These are phyloP conservation scores for Trichoderma koningii DNA, from an alignment of 2,329 filamentous ascomycete genomes.

Conservation along the genomic window DNA sequence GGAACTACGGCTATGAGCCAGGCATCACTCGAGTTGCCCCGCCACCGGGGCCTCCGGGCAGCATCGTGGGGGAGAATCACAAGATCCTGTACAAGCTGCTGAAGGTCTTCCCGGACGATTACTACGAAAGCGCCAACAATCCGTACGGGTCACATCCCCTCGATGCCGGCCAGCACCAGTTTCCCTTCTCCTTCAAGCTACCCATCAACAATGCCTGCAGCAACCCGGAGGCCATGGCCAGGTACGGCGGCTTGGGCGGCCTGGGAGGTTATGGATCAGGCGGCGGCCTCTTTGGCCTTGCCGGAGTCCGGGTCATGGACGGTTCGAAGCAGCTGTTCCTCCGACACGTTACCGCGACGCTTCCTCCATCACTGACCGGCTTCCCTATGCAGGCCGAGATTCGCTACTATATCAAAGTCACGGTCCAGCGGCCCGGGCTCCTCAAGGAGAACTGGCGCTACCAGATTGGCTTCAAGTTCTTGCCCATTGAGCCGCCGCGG, in stretches of 20 bases:
- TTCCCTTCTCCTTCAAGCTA: conserved; percentile 77
- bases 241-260: conserved; percentile 56
- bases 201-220: conserved; percentile 74
- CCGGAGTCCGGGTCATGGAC: conserved; percentile 62
- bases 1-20: conserved; percentile 48
- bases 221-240: conserved; percentile 54
- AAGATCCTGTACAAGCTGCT: conserved; percentile 75
- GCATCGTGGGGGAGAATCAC: conserved; percentile 59
- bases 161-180: conserved; percentile 70
- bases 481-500: conserved; percentile 88
- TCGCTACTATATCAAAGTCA: conserved; percentile 93
- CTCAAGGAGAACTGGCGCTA: conserved; percentile 87
- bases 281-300: conserved; percentile 50
- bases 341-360: conserved; percentile 76
- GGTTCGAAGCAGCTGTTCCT: conserved; percentile 64
- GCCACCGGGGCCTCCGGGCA: conserved; percentile 43
- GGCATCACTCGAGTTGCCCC: conserved; percentile 36
- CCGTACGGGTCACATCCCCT: conserved; percentile 58
- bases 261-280: conserved; percentile 53
- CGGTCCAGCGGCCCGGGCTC: conserved; percentile 81
- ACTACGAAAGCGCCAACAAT: conserved; percentile 44
- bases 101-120: conserved; percentile 69
- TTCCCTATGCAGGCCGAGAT: conserved; percentile 88
- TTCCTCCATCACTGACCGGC: conserved; percentile 86
- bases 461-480: conserved; percentile 73